Base-by-base conservation (phyloP, 306 rosid genomes). In the Ormosia semicastrata region DNA sequence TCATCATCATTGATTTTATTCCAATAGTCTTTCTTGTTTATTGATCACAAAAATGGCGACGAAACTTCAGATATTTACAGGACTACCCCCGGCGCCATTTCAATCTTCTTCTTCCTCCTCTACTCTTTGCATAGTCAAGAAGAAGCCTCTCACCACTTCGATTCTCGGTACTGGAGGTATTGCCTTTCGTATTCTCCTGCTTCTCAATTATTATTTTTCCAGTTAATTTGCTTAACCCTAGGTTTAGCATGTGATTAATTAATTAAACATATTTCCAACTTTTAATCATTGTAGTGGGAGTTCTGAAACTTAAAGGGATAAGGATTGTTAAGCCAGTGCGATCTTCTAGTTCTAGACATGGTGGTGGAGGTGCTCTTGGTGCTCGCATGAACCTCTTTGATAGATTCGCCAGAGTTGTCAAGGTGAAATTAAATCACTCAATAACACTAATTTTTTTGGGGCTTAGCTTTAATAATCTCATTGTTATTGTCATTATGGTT, bases 371-470 rank as follows among this genome's bases (percentile, higher is more conserved):
- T 73, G 91, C 94, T 63, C 88, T 94, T 70, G 93, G 91, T 79
- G 89, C 91, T 17, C 81, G 88, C 18, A 92, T 92, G 98, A 94
- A 91, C 84, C 90, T 94, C 29, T 94, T 94, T 68, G 98, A 92
- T 32, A 91, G 98, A 75, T 90, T 94, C 80, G 82, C 98, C 13
- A 91, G 98, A 87, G 94, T 94, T 71, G 87, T 94, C 65, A 92
- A 94, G 98, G 97, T 94, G 84, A 86, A 80, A 82, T 60, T 66
- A 84, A 80, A 82, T 60, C 69, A 84, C 50, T 13, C 53, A 33
- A 66, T 53, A 49, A 40, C 57, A 18, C 24, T 2, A 9, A 18
- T 63, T 52, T 37, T 7, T 10, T 30, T 46, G 57, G 7, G 36
- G 60, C 47, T 41, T 80, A 62, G 83, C 34, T 82, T 65, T 75